A percentile compares a stretch with the other conserved stretches of the same genome.
These are phyloP conservation scores for Microsporum ferrugineum DNA, from an alignment of 2,329 filamentous ascomycete genomes.

Conservation along the genomic window DNA sequence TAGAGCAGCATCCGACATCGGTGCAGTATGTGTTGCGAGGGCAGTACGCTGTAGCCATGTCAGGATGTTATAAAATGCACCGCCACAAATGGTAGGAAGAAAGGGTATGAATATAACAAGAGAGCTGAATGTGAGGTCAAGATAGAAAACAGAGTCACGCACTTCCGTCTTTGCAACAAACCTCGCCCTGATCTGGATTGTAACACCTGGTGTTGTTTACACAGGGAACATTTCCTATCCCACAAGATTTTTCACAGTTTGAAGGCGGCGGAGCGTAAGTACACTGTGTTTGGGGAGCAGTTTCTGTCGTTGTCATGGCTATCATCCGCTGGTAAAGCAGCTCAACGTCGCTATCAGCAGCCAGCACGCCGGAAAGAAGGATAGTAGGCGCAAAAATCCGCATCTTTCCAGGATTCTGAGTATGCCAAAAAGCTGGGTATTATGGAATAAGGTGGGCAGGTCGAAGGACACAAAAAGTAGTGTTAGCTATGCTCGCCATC, in stretches of 20 bases:
- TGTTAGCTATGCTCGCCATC: background rate
- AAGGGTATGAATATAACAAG: background rate
- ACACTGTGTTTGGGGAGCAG: background rate
- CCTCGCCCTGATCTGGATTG: conserved; percentile 1
- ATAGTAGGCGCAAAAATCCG: background rate
- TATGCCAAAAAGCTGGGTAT: background rate
- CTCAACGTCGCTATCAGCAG: background rate
- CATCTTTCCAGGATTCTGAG: background rate
- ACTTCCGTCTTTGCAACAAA: conserved; percentile 4
- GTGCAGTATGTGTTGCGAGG: background rate
- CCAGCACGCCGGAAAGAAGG: background rate
- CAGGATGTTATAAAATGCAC: background rate
- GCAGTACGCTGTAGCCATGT: background rate
- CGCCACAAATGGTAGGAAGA: background rate
- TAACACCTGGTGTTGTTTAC: background rate
- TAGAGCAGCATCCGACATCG: background rate
- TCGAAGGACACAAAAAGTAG: background rate
- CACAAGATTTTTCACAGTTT: conserved; percentile 1
- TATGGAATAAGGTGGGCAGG: background rate
- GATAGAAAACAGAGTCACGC: background rate
- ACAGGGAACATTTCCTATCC: conserved; percentile 3
- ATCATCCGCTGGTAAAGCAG: background rate
- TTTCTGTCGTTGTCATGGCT: background rate
- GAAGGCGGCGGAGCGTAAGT: background rate
- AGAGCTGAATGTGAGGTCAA: background rate